These are phyloP conservation scores for Saccharomyces hybrid DNA, from an alignment of 1,139 yeast genomes.

Conservation along the genomic window DNA sequence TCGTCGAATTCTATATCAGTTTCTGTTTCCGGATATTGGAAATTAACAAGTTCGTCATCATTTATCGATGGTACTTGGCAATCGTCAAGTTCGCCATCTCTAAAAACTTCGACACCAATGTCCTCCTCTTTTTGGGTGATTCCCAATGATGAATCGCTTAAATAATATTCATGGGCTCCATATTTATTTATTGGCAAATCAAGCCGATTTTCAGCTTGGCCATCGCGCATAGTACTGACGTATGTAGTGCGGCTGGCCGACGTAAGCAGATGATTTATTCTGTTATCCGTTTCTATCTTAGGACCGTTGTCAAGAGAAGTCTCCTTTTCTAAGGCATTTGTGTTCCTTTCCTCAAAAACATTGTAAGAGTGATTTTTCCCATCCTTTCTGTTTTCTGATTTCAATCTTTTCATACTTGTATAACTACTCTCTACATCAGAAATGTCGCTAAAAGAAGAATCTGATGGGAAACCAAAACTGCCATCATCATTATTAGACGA, in stretches of 20 bases:
- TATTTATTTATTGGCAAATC: neutral
- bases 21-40: neutral
- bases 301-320: neutral
- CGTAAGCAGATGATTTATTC: neutral
- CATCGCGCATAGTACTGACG: neutral
- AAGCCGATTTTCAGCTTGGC: neutral
- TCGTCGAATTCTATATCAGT: neutral
- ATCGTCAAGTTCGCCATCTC: neutral
- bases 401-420: neutral
- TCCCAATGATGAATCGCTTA: neutral
- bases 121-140: neutral
- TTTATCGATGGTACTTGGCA: neutral
- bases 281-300: neutral
- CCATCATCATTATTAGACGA: neutral
- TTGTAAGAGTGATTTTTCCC: neutral
- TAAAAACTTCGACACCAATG: neutral
- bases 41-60: neutral
- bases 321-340: neutral
- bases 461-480: neutral
- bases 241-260: neutral
- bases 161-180: neutral
- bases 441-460: neutral
- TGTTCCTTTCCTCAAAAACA: neutral
- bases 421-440: neutral
- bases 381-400: neutral